Evolutionary conservation across 2,329 filamentous ascomycete genomes (phyloP).

Genomic region (Colletotrichum agaves): DNA sequence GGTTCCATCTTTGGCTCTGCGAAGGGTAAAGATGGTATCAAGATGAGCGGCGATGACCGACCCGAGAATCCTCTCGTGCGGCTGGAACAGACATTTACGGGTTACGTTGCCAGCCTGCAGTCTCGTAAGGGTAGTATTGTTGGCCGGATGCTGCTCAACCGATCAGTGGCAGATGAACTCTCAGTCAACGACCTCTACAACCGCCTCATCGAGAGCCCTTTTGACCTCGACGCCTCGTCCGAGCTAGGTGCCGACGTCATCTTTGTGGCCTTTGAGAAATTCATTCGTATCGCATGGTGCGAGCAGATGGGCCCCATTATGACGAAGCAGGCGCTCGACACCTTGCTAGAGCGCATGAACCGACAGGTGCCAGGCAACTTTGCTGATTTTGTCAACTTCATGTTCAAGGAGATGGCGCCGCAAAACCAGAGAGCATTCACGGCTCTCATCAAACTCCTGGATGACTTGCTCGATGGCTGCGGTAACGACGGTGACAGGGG

Average conservation of each 20-base stretch:
- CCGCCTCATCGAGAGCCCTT: slow-evolving; percentile 83
- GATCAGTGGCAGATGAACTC: slow-evolving; percentile 78
- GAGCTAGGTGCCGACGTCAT: slow-evolving; percentile 85
- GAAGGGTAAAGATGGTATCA: slow-evolving; percentile 58
- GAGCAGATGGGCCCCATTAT: slow-evolving; percentile 90
- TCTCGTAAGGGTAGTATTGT: slow-evolving; percentile 89
- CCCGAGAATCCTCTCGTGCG: slow-evolving; percentile 75
- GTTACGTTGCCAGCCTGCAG: slow-evolving; percentile 84
- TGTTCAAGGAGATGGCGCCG: slow-evolving; percentile 74
- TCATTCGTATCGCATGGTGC: slow-evolving; percentile 86
- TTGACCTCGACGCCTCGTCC: slow-evolving; percentile 77
- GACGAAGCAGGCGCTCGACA: slow-evolving; percentile 74
- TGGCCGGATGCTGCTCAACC: slow-evolving; percentile 77
- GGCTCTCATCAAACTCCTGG: slow-evolving; percentile 84
- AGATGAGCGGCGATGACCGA: slow-evolving; percentile 59
- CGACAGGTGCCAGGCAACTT: slow-evolving; percentile 79
- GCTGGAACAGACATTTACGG: slow-evolving; percentile 86
- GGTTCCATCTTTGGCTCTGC: slow-evolving; percentile 66
- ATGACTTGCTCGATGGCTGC: slow-evolving; percentile 88
- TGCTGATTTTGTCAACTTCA: slow-evolving; percentile 72
- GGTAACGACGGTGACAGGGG: slow-evolving; percentile 92
- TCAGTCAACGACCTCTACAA: slow-evolving; percentile 92
- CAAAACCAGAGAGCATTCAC: slow-evolving; percentile 83
- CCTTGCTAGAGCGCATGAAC: slow-evolving; percentile 75
- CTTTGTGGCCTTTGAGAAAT: slow-evolving; percentile 94